Percentiles rank a stretch among this genome's conserved stretches.
Evolutionary conservation across 2,329 filamentous ascomycete species (phyloP).

Genomic region (Fusarium falciforme): DNA sequence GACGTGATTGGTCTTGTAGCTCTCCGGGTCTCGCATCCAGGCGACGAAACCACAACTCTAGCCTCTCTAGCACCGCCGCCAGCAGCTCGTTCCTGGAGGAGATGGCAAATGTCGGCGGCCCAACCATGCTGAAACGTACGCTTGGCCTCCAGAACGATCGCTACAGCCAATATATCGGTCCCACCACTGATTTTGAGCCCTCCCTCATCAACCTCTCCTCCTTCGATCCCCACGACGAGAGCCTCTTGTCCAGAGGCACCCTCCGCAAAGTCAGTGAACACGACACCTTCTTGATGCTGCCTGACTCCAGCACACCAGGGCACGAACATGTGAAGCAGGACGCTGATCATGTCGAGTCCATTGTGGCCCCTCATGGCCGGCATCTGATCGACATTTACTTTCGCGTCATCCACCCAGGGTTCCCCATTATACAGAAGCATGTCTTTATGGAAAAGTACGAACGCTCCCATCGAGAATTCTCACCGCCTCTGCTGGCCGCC

Average conservation of each 20-base stretch:
- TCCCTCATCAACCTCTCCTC: conserved; percentile 84
- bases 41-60: conserved; percentile 65
- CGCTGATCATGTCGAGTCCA: conserved; percentile 77
- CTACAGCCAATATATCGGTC: conserved; percentile 85
- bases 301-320: conserved; percentile 78
- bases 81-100: conserved; percentile 75
- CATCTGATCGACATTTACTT: conserved; percentile 86
- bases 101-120: conserved; percentile 76
- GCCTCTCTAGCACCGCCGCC: conserved; percentile 70
- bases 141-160: conserved; percentile 82
- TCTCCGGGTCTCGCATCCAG: conserved; percentile 65
- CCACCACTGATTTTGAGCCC: conserved; percentile 85
- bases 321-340: conserved; percentile 77
- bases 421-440: conserved; percentile 84
- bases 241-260: conserved; percentile 74
- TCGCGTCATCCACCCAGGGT: conserved; percentile 80
- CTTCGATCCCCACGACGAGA: conserved; percentile 86
- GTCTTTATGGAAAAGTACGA: conserved; percentile 84
- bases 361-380: conserved; percentile 82
- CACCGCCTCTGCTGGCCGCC: conserved; percentile 80
- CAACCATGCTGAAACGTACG: conserved; percentile 74
- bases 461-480: conserved; percentile 77
- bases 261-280: conserved; percentile 80
- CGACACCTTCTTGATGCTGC: conserved; percentile 84
- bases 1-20: conserved; percentile 64